phyloP scores from a whole-genome alignment of 2,329 filamentous ascomycete genomes.

The Fusarium concolor region DNA sequence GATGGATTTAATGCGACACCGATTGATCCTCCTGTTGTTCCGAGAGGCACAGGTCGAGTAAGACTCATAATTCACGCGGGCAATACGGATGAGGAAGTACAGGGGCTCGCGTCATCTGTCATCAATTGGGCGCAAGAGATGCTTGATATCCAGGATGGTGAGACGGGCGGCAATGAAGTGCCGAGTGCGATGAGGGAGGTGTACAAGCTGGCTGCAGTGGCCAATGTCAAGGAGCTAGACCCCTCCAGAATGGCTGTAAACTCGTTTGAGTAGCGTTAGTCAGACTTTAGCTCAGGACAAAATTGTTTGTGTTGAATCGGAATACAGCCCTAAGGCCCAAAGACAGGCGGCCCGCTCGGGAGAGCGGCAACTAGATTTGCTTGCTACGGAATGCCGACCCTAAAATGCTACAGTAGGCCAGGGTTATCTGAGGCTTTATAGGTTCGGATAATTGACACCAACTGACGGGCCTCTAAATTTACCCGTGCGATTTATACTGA shows the following conservation, averaged over 20 bases:
- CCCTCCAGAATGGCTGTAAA: background rate
- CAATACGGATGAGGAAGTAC: background rate
- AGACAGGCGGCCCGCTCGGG: background rate
- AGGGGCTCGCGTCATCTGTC: background rate
- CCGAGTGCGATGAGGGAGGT: slow-evolving; percentile 1
- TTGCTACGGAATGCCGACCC: no score
- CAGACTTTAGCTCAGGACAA: background rate
- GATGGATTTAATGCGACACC: background rate
- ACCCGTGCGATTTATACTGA: no score
- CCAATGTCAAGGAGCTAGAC: background rate
- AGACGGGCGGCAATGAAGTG: background rate
- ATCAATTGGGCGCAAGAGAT: background rate
- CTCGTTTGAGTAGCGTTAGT: background rate
- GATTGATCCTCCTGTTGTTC: background rate
- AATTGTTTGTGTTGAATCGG: background rate
- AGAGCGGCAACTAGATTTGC: background rate
- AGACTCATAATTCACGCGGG: background rate
- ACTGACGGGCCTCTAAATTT: no score
- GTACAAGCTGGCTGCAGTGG: background rate
- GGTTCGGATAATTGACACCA: no score
- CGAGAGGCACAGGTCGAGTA: background rate
- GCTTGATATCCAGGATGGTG: background rate
- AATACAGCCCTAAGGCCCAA: no score
- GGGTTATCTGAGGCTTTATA: no score
- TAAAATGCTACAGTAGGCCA: no score